Percentiles rank a stretch among this genome's conserved stretches.
Conservation (phyloP, 1,284 basidiomycete species). For the Puccinia hordei region DNA sequence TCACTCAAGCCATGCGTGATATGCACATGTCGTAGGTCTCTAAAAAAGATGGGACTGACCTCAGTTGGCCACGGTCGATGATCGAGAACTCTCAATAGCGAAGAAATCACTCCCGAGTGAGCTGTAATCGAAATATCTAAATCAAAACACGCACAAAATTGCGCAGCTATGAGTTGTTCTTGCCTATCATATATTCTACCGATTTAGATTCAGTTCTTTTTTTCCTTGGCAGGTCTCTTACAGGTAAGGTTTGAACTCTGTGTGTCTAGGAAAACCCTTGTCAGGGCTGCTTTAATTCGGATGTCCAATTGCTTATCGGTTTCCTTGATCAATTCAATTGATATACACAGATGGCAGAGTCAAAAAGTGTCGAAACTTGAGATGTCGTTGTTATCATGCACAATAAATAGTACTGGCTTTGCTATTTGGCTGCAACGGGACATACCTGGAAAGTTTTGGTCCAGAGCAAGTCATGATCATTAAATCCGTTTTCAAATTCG, state of each 20-base stretch:
- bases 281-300: constrained; percentile 19
- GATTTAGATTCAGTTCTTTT: not conserved
- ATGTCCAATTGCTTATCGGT: constrained; percentile 30
- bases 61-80: constrained; percentile 40
- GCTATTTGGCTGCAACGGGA: not conserved
- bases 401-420: not conserved
- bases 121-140: constrained; percentile 61
- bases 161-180: not conserved
- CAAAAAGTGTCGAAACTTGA: not conserved
- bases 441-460: constrained; percentile 33
- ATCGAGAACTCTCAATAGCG: constrained; percentile 29
- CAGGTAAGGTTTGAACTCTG: constrained; percentile 7
- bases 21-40: too few relatives aligned
- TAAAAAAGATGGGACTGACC: not conserved
- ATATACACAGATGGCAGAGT: not conserved
- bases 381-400: not conserved
- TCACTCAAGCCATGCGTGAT: not conserved
- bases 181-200: not conserved
- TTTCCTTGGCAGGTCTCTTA: not conserved
- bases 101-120: constrained; percentile 61
- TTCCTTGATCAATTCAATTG: not conserved
- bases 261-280: constrained; percentile 14
- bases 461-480: constrained; percentile 26
- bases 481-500: constrained; percentile 35
- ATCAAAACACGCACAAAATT: not conserved